Base-by-base conservation (phyloP, 192 early-diverging fungal species). In the Gamsiella multidivaricata region DNA sequence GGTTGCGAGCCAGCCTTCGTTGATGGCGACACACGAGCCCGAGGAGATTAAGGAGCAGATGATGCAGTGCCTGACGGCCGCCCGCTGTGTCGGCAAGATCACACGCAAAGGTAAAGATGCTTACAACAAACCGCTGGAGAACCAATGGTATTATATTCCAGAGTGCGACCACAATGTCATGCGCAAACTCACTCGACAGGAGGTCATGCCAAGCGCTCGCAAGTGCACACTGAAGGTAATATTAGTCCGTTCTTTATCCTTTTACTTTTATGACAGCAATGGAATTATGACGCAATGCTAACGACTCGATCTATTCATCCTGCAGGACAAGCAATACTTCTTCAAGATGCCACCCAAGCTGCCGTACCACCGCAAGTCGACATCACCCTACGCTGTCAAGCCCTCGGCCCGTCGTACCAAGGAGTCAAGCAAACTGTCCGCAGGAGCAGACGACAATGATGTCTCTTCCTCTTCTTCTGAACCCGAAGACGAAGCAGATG, bases 341-440 rank as follows among this genome's bases (percentile, higher is more conserved):
- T 87, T 82, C 80, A 81, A 81, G 52, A 87, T 87, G 60, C 85
- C 85, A 32, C 85, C 85, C 37, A 87, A 87, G 75, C 61, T 87
- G 45, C 80, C 81, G 29, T 80, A 81, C 49, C 80, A 87, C 34
- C 81, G 85, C 36, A 78, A 78, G 37, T 69, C 74, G 0, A 50
- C 74, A 1, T 78, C 74, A 12, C 74, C 74, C 5, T 78, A 78
- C 32, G 74, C 74, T 2, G 74, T 78, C 45, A 78, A 78, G 61
- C 51, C 59, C 0, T 39, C 74, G 2, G 51, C 46, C 0, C 71
- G 71, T 25, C 74, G 74, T 8, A 45, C 43, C 26, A 78, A 78
- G 49, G 74, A 78, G 10, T 42, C 54, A 31, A 78, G 70, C 60
- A 73, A 65, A 18, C 43, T 73, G 25, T 55, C 61, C 11, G 51